Evolutionary conservation across 2,329 filamentous ascomycete species (phyloP).

Genomic region (Talaromyces sp.): DNA sequence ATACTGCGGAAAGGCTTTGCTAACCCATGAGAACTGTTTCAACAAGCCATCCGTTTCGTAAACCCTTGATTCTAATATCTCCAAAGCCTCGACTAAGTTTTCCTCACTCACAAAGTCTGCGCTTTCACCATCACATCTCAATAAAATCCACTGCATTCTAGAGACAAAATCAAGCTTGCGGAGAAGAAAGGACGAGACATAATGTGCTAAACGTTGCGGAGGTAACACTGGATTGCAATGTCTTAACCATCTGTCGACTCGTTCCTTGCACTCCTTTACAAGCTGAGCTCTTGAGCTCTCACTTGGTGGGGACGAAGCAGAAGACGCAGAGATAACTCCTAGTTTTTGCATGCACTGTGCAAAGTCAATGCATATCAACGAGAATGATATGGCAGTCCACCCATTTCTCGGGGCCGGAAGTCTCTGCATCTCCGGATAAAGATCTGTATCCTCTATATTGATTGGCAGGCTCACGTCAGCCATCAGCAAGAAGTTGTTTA

Average conservation of each 20-base stretch:
- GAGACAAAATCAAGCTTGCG: not conserved
- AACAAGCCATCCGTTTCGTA: not conserved
- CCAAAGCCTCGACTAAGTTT: not conserved
- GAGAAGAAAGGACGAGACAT: not conserved
- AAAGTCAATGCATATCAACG: not conserved
- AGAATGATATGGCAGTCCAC: not conserved
- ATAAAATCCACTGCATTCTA: not conserved
- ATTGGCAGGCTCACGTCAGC: slow-evolving; percentile 25
- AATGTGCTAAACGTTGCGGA: not conserved
- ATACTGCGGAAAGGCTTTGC: slow-evolving; percentile 40
- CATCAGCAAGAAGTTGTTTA: slow-evolving; percentile 40
- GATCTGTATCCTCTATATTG: slow-evolving; percentile 2
- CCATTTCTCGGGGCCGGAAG: not conserved
- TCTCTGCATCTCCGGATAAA: slow-evolving; percentile 9
- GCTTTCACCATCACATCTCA: not conserved
- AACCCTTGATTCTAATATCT: not conserved
- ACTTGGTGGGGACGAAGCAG: not conserved
- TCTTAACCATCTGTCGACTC: not conserved
- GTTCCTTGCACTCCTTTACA: not conserved
- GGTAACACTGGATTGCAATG: not conserved
- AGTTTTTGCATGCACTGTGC: not conserved
- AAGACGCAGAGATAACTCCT: not conserved
- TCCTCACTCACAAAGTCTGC: not conserved
- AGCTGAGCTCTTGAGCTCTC: not conserved
- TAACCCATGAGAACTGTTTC: slow-evolving; percentile 26